Base-by-base conservation (phyloP, 116 monocot species). In the Trichopus zeylanicus region DNA sequence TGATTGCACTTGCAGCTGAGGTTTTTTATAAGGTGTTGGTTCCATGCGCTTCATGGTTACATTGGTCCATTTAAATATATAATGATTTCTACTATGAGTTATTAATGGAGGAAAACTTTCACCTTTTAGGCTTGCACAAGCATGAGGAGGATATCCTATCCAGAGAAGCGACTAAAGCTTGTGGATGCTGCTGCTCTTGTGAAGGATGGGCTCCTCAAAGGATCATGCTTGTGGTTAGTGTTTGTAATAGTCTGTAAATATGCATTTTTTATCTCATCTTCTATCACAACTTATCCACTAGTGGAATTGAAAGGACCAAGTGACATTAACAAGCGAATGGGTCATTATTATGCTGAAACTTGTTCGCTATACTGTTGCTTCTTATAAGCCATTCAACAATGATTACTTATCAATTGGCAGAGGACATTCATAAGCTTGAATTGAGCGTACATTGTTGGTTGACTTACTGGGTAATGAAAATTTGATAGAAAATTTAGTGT, bases 1-100 rank as follows among this genome's bases (percentile, higher is more conserved):
- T 89, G 42, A 81, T 89, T 80, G 86, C 86, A 48, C 77, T 95
- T 67, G 75, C 81, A 46, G 82, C 86, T 65, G 56, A 66, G 53
- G 81, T 83, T 48, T 84, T 86, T 57, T 89, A 86, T 64, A 65
- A 75, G 89, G 94, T 89, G 56, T 65, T 63, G 27, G 9, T 49
- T 33, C 21, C 12, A 30, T n/a, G 24, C 20, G 19, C 18, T 6
- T 61, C 7, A 15, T 35, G n/a, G n/a, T n/a, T n/a, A 26, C 59
- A 39, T 13, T 34, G 7, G 27, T 18, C 6, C 11, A 48, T 31
- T 29, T 9, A 60, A 6, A 24, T 38, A 15, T 38, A 38, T 15
- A 42, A 16, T 42, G 3, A 42, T 42, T 9, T 42, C 0, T 42
- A 3, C 25, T 1, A 7, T 60, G 21, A 60, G 15, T 31, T 30